Evolutionary conservation across 768 basidiomycete genomes (phyloP), one percentile per base, ranked within the genome.

Genomic region (Termitomyces sp.): DNA sequence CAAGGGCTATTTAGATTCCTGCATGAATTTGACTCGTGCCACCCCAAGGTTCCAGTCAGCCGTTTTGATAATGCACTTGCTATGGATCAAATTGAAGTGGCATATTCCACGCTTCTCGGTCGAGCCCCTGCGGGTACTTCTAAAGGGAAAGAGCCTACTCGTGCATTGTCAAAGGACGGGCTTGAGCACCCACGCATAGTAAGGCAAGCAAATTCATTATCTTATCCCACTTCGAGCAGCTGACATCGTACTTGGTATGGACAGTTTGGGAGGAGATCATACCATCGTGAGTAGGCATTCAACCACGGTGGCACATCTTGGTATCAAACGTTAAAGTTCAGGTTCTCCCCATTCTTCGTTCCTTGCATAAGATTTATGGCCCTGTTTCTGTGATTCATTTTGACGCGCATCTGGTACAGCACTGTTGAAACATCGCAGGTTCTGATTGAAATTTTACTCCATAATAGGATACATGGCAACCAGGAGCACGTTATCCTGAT

Each of bases 51-150:
- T 13, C 93, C 94, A 5, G 71, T 89, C 40, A 85, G 71, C 49
- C 88, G 91, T 0, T 93, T 89, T 67, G 93, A 96, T 70, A 91
- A 93, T 69, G 82, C 83, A 0, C 77, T 92, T 13, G 93, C 93
- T 2, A 71, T 95, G 27, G 89, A 92, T 62, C 92, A 95, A 69
- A 90, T 96, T 74, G 85, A 93, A 68, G 85, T 89, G 8, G 93
- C 91, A 1, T 95, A 95, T 68, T 79, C 83, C 5, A 88, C 89
- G 0, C 74, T 95, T 20, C 75, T 95, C 6, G 74, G 77, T n/a
- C 80, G 90, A 37, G 73, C 81, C 1, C 73, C 82, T 22, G 65
- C 77, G 27, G 60, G 62, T n/a, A 59, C 56, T 46, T 54, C 33
- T 75, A 74, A 24, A 57, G 73, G 59, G 74, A 76, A n/a, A 30